Evolutionary conservation across 176 grass and related monocot genomes (phyloP), one percentile per base, ranked within the genome.

Genomic region (Musa schizocarpa): DNA sequence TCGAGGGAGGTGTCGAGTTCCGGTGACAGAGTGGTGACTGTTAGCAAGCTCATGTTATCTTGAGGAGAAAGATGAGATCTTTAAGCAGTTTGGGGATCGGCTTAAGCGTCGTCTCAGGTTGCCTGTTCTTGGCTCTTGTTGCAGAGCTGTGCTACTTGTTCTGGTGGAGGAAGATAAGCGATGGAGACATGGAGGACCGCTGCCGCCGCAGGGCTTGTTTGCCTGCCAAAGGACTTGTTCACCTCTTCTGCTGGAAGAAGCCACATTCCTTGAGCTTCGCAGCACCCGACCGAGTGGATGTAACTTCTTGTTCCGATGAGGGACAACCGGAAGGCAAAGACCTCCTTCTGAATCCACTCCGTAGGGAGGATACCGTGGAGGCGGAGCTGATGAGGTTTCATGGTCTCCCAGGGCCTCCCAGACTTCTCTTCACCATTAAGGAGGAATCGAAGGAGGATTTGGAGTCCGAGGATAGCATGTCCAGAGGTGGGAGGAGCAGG

Each of bases 141-240:
- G 68, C 68, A 52, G 68, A 71, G 68, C 68, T 71, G 11, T 71
- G 50, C 68, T 71, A 51, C 68, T 52, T 71, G 68, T 13, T 71
- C 2, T 52, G 43, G 48, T 51, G 68, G 68, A 71, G 52, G 68
- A 71, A 51, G 68, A 53, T 43, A 1, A 21, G 48, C 68, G 13
- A 9, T 21, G 9, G 43, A 71, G 68, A 2, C 68, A 3, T 49
- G 23, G 68, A 52, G 19, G 68, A 21, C 68, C 20, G n/a, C 48
- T 11, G 1, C 68, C 20, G n/a, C 48, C 3, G 9, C 49, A 71
- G 14, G 49, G 34, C 34, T 43, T 6, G 34, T 43, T 19, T 1
- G 14, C 34, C 26, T 26, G 10, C 48, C 8, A 2, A 50, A 19
- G 68, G 51, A 12, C 48, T 70, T n/a, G 14, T 70, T 23, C 34